A percentile compares a stretch with the other conserved stretches of the same genome.
phyloP scores from a whole-genome alignment of 2,329 filamentous ascomycete species.

The Aspergillus flavus region DNA sequence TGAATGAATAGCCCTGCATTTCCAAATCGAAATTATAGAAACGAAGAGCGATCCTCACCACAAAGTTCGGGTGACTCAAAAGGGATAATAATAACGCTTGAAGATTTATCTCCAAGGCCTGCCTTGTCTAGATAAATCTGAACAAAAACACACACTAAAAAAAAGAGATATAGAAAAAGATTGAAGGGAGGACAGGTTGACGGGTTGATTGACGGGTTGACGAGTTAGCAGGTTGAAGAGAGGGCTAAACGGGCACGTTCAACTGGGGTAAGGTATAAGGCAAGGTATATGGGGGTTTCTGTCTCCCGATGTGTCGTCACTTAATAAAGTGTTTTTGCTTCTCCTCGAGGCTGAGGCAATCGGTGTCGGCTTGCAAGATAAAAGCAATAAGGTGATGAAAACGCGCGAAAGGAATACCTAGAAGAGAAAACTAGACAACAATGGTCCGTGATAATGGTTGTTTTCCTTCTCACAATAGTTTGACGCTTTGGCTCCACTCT shows the following conservation, averaged over 20 bases:
- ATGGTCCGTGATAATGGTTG: not conserved
- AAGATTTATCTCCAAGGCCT: constrained; percentile 34
- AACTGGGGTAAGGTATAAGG: not conserved
- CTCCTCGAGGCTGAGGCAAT: not conserved
- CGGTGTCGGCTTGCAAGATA: not conserved
- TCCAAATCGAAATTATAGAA: constrained; percentile 37
- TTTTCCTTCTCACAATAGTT: not conserved
- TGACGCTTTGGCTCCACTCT: not conserved
- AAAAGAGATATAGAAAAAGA: not conserved
- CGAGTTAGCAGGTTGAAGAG: not conserved
- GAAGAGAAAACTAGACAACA: not conserved
- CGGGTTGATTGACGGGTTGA: not conserved
- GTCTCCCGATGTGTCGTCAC: not conserved
- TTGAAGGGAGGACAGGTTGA: not conserved
- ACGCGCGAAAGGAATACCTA: not conserved
- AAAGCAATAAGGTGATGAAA: too few relatives aligned
- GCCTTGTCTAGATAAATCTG: constrained; percentile 20
- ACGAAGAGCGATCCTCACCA: constrained; percentile 67
- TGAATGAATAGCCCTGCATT: constrained; percentile 77
- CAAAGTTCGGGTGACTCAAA: constrained; percentile 45
- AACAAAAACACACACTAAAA: not conserved
- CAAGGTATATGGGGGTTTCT: not conserved
- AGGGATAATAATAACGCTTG: constrained; percentile 18
- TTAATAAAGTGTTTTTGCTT: not conserved
- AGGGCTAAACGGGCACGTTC: not conserved